A percentile compares a stretch with the other conserved stretches of the same genome.
phyloP scores from a whole-genome alignment of 805 yeast genomes.

The Tetrapisispora arboricola region DNA sequence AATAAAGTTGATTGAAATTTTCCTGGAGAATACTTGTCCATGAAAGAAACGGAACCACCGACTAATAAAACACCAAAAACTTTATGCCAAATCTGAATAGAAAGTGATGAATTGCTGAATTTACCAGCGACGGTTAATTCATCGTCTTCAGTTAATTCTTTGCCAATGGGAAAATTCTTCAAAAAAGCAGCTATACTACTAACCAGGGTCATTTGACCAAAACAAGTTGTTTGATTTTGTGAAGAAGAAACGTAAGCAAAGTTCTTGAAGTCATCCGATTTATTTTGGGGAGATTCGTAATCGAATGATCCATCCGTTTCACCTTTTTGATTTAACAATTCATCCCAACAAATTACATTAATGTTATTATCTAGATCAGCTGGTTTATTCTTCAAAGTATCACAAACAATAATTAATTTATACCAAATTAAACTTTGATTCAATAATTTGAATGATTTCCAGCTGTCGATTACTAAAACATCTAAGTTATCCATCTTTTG shows the following conservation, averaged over 20 bases:
- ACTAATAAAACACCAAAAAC: constrained; percentile 26
- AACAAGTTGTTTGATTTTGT: constrained; percentile 24
- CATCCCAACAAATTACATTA: constrained; percentile 21
- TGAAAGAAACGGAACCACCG: constrained; percentile 27
- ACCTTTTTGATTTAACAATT: constrained; percentile 9
- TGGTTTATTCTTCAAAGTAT: constrained; percentile 5
- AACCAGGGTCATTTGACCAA: constrained; percentile 43
- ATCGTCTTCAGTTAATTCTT: constrained; percentile 29
- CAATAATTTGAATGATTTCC: constrained; percentile 16
- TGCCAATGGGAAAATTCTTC: constrained; percentile 28
- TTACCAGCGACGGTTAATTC: constrained; percentile 21
- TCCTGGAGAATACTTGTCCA: constrained; percentile 18
- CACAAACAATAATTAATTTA: constrained; percentile 27
- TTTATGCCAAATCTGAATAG: constrained; percentile 38
- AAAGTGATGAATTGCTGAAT: constrained; percentile 7
- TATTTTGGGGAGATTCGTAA: constrained; percentile 25
- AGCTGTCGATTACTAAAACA: constrained; percentile 25
- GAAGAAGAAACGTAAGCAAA: constrained; percentile 22
- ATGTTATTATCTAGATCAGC: background rate
- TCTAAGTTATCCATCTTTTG: constrained; percentile 20
- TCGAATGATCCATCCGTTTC: constrained; percentile 14
- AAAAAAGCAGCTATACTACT: constrained; percentile 44
- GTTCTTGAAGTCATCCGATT: constrained; percentile 29
- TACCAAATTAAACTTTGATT: constrained; percentile 23
- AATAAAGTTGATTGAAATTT: constrained; percentile 16